Evolutionary conservation across 2,329 filamentous ascomycete species (phyloP).

Genomic region (Xylaria sp.): DNA sequence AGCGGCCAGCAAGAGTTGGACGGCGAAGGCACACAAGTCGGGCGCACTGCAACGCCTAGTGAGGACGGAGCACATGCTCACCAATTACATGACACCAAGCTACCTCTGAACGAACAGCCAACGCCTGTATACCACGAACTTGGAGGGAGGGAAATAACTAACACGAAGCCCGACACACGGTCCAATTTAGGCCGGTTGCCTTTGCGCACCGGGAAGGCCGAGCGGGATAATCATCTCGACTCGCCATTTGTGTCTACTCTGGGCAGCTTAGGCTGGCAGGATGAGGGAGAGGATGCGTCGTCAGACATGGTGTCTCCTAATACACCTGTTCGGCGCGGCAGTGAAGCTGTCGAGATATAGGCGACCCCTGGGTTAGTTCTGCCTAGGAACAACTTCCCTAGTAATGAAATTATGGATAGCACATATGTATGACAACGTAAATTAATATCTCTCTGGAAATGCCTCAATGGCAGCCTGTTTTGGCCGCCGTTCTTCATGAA

Average conservation of each 20-base stretch:
- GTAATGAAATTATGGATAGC: background rate
- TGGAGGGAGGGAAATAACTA: constrained; percentile 40
- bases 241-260: constrained; percentile 47
- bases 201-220: constrained; percentile 30
- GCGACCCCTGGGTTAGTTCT: no score
- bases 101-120: constrained; percentile 26
- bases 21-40: background rate
- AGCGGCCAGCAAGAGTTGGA: background rate
- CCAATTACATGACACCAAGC: constrained; percentile 11
- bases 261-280: constrained; percentile 40
- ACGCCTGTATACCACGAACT: constrained; percentile 46
- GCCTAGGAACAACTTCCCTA: no score
- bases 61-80: background rate
- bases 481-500: background rate
- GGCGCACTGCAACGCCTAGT: background rate
- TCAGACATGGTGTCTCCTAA: constrained; percentile 46
- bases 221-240: constrained; percentile 35
- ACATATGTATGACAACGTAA: background rate
- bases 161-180: constrained; percentile 15
- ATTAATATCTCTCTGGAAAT: background rate
- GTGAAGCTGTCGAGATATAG: background rate
- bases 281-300: constrained; percentile 40
- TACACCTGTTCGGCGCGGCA: constrained; percentile 36
- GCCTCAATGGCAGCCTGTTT: background rate
- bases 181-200: constrained; percentile 36